These are phyloP conservation scores for Ceriops zippeliana DNA, from an alignment of 345 rosid species.

Conservation along the genomic window DNA sequence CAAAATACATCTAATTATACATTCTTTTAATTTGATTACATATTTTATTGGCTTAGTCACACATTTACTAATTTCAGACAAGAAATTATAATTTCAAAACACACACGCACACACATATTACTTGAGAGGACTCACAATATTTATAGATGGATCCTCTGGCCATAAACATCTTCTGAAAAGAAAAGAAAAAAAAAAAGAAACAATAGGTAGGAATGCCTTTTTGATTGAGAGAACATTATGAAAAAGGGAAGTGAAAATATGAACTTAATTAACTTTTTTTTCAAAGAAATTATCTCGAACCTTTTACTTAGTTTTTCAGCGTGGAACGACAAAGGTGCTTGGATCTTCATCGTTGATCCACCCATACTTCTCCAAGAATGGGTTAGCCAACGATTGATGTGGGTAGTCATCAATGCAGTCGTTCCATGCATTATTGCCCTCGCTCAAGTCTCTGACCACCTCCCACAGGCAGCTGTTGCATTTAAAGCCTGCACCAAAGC, in stretches of 20 bases:
- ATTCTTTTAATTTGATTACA: too few relatives aligned
- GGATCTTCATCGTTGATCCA: conserved; percentile 80
- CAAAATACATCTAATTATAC: too few relatives aligned
- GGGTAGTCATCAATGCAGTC: conserved; percentile 72
- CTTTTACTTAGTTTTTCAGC: background rate
- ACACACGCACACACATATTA: too few relatives aligned
- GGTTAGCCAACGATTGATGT: conserved; percentile 55
- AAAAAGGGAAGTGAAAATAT: background rate
- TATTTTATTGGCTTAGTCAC: too few relatives aligned
- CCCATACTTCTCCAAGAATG: conserved; percentile 78
- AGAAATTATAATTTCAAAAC: too few relatives aligned
- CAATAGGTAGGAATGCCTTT: too few relatives aligned
- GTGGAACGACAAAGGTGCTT: conserved; percentile 51
- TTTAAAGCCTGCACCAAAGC: conserved; percentile 83
- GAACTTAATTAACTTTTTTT: background rate
- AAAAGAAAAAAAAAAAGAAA: background rate
- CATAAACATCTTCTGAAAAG: background rate
- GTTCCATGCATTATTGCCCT: conserved; percentile 54
- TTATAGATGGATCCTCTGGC: too few relatives aligned
- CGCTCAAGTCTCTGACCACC: conserved; percentile 50
- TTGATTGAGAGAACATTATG: background rate
- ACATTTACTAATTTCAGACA: too few relatives aligned
- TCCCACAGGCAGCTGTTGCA: conserved; percentile 86
- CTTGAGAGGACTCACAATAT: too few relatives aligned
- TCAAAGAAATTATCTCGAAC: background rate